A percentile compares a stretch with the other conserved stretches of the same genome.
Evolutionary conservation across 2,329 filamentous ascomycete genomes (phyloP).

Genomic region (Colletotrichum coccodes): DNA sequence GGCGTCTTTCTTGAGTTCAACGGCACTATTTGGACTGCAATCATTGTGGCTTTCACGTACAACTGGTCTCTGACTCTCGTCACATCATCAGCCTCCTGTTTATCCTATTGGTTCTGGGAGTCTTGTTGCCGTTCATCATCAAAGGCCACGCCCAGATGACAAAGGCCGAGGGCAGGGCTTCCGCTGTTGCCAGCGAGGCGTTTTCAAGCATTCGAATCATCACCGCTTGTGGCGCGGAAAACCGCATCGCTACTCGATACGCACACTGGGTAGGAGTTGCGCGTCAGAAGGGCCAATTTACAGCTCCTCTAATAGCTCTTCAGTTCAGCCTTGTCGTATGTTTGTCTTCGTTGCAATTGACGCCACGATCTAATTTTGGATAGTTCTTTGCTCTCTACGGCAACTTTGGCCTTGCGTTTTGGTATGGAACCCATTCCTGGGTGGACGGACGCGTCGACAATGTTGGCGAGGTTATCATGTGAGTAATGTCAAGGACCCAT

Average conservation of each 20-base stretch:
- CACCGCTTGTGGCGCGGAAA: conserved; percentile 70
- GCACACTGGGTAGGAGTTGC: conserved; percentile 65
- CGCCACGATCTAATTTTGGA: conserved; percentile 26
- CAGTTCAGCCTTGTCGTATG: conserved; percentile 63
- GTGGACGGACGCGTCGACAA: conserved; percentile 56
- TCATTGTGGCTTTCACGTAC: conserved; percentile 65
- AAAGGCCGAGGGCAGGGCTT: conserved; percentile 65
- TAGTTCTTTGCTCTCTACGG: conserved; percentile 64
- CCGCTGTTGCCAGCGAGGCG: conserved; percentile 69
- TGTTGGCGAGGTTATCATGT: conserved; percentile 67
- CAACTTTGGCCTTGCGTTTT: conserved; percentile 69
- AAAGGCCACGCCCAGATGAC: conserved; percentile 58
- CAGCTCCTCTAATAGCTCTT: conserved; percentile 59
- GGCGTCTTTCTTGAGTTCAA: conserved; percentile 67
- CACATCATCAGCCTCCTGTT: conserved; percentile 66
- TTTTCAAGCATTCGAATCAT: conserved; percentile 70
- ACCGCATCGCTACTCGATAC: conserved; percentile 63
- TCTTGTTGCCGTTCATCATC: conserved; percentile 65
- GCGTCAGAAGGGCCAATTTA: conserved; percentile 57
- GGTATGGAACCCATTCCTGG: conserved; percentile 67
- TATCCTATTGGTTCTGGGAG: conserved; percentile 58
- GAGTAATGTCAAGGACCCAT: conserved; percentile 37
- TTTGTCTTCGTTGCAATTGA: conserved; percentile 2
- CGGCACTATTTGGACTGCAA: conserved; percentile 61
- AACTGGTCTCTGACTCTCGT: conserved; percentile 71